Evolutionary conservation across 2,329 filamentous ascomycete genomes (phyloP).

Genomic region (Penicillium janthinellum): DNA sequence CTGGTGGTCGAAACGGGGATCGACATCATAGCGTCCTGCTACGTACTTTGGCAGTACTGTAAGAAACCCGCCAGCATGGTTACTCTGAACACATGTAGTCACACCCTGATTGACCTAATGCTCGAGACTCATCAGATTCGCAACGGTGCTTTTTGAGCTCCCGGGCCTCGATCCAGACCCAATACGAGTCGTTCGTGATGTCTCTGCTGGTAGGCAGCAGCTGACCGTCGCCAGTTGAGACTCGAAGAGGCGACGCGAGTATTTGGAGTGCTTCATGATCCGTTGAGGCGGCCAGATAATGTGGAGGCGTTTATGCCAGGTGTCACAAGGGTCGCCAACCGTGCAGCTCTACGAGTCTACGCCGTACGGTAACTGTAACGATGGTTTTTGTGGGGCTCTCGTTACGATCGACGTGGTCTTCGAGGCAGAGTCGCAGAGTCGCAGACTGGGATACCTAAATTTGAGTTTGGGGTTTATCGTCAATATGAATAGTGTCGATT

Average conservation of each 20-base stretch:
- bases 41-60: slow-evolving; percentile 12
- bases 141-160: not conserved
- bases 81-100: not conserved
- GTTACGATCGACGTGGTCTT: not conserved
- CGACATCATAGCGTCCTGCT: slow-evolving; percentile 12
- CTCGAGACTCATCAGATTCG: slow-evolving; percentile 11
- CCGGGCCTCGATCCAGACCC: not conserved
- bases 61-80: no score
- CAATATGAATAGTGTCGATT: not conserved
- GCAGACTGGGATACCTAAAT: slow-evolving; percentile 7
- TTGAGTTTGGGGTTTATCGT: slow-evolving; percentile 9
- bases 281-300: not conserved
- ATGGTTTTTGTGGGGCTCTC: not conserved
- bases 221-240: not conserved
- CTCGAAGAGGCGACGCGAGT: not conserved
- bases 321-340: not conserved
- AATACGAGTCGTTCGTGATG: not conserved
- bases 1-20: slow-evolving; percentile 10
- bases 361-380: not conserved
- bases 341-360: not conserved
- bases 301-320: not conserved
- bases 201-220: not conserved
- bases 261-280: not conserved
- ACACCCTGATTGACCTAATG: no score
- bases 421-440: not conserved